Evolutionary conservation across 805 yeast genomes (phyloP).

Genomic region (Metschnikowia peoriensis): DNA sequence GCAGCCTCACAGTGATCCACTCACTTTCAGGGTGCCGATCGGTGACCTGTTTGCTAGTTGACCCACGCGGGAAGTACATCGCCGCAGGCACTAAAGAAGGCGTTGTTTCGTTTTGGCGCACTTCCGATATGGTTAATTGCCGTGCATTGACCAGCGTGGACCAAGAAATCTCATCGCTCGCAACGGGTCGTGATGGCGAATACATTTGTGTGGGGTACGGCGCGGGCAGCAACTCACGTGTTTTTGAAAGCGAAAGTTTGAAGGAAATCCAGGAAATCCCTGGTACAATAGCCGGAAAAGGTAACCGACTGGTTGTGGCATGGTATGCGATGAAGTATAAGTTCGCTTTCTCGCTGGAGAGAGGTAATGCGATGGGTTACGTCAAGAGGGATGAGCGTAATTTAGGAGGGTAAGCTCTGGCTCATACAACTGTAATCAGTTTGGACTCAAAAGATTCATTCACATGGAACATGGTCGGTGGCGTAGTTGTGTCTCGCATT

Average conservation of each 20-base stretch:
- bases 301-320: conserved; percentile 13
- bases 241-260: conserved; percentile 34
- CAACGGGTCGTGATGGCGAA: conserved; percentile 45
- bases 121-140: conserved; percentile 34
- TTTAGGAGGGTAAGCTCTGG: not conserved
- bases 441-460: too few relatives aligned
- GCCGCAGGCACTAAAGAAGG: conserved; percentile 61
- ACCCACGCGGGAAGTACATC: conserved; percentile 51
- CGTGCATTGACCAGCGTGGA: conserved; percentile 40
- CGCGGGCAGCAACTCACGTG: conserved; percentile 36
- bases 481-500: too few relatives aligned
- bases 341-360: conserved; percentile 30
- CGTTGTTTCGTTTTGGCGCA: conserved; percentile 49
- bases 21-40: conserved; percentile 48
- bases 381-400: conserved; percentile 1
- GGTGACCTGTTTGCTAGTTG: conserved; percentile 45
- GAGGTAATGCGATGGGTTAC: conserved; percentile 26
- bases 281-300: conserved; percentile 1
- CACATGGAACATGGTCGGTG: too few relatives aligned
- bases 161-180: conserved; percentile 41
- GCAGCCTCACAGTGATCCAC: conserved; percentile 2
- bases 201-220: conserved; percentile 46
- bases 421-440: too few relatives aligned
- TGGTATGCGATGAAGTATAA: conserved; percentile 38
- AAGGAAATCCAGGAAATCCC: conserved; percentile 30